phyloP scores from a whole-genome alignment of 179 eudicot species.

The Monotropa hypopitys region DNA sequence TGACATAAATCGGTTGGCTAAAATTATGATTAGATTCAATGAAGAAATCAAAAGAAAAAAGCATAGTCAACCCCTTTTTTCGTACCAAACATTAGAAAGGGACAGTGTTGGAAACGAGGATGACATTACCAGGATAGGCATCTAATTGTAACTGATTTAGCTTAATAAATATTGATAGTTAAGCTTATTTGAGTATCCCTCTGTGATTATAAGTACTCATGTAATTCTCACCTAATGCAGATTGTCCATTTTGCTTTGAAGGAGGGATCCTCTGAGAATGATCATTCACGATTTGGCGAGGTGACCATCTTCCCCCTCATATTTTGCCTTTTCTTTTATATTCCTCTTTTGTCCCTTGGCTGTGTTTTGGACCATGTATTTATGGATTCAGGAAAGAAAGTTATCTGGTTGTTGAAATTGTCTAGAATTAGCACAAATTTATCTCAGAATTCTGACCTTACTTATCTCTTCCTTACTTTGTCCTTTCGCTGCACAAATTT shows the following conservation, averaged over 20 bases:
- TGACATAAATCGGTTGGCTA: background rate
- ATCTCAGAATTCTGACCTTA: background rate
- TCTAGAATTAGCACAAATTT: background rate
- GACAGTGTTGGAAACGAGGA: background rate
- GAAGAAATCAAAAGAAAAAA: background rate
- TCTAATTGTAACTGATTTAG: background rate
- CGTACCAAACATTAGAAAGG: background rate
- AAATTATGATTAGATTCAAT: background rate
- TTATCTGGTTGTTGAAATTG: background rate
- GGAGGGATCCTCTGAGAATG: slow-evolving; percentile 43
- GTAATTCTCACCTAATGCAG: slow-evolving; percentile 22
- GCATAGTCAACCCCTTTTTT: background rate
- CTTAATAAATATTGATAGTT: background rate
- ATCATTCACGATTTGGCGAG: slow-evolving; percentile 47
- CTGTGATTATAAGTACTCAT: background rate
- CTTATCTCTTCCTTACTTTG: background rate
- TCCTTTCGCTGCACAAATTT: background rate
- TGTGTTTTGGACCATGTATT: background rate
- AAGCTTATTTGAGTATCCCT: background rate
- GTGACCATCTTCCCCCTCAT: slow-evolving; percentile 15
- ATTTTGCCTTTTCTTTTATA: background rate
- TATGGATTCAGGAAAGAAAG: background rate
- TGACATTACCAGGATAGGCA: background rate
- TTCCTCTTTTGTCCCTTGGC: background rate
- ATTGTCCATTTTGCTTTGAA: slow-evolving; percentile 57